These are phyloP conservation scores for Geotrichum macrosporum DNA, from an alignment of 1,139 yeast species.

Conservation along the genomic window DNA sequence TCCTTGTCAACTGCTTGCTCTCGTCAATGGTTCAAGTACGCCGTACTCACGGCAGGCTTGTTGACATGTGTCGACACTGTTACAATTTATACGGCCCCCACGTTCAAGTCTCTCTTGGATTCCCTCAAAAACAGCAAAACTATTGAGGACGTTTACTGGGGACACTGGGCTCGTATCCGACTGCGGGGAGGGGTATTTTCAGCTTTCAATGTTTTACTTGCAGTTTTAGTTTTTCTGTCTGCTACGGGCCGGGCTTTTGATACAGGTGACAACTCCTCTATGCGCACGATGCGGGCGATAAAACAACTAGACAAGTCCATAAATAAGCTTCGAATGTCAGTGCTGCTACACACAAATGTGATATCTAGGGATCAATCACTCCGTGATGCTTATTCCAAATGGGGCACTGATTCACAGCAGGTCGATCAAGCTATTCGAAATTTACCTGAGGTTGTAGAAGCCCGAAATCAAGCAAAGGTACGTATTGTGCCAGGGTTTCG, in stretches of 20 bases:
- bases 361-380: constrained; percentile 14
- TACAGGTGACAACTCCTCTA: constrained; percentile 15
- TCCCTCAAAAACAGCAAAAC: constrained; percentile 18
- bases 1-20: constrained; percentile 16
- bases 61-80: constrained; percentile 20
- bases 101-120: constrained; percentile 1
- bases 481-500: constrained; percentile 10
- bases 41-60: constrained; percentile 15
- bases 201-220: constrained; percentile 23
- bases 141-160: constrained; percentile 24
- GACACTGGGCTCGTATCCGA: constrained; percentile 24
- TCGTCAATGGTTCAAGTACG: constrained; percentile 24
- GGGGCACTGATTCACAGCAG: constrained; percentile 13
- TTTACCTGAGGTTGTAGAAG: constrained; percentile 13
- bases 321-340: constrained; percentile 17
- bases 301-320: constrained; percentile 7
- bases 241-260: constrained; percentile 28
- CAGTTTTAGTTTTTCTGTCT: constrained; percentile 23
- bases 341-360: constrained; percentile 19
- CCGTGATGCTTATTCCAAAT: constrained; percentile 14
- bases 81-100: constrained; percentile 19
- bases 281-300: constrained; percentile 8
- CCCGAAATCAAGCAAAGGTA: constrained; percentile 18
- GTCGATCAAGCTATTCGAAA: neutral
- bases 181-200: constrained; percentile 23